A percentile compares a stretch with the other conserved stretches of the same genome.
Conservation (phyloP, 768 basidiomycete genomes). For the Leccinum variicolor region DNA sequence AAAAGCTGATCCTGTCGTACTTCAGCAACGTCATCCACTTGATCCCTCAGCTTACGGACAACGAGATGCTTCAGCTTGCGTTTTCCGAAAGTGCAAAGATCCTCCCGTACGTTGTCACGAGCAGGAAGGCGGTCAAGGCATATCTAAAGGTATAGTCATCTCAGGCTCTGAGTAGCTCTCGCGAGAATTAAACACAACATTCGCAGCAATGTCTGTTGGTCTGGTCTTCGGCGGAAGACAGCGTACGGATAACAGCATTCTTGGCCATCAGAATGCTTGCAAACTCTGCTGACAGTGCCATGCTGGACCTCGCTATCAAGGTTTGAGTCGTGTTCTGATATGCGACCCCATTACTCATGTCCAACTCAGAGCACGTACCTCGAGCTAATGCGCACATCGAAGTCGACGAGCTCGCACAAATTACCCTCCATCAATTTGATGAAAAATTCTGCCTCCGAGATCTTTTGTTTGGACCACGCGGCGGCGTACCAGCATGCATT, state of each 20-base stretch:
- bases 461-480: constrained; percentile 76
- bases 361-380: constrained; percentile 75
- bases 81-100: constrained; percentile 85
- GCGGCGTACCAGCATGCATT: constrained; percentile 92
- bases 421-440: constrained; percentile 91
- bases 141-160: constrained; percentile 76
- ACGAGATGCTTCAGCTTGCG: constrained; percentile 63
- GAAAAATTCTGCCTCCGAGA: constrained; percentile 95
- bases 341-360: not conserved
- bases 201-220: constrained; percentile 73
- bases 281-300: constrained; percentile 69
- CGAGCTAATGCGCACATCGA: constrained; percentile 77
- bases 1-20: constrained; percentile 85
- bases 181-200: not conserved
- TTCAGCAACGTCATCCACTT: constrained; percentile 85
- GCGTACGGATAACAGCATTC: constrained; percentile 80
- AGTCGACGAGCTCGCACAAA: constrained; percentile 82
- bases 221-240: constrained; percentile 83
- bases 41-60: constrained; percentile 70
- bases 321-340: constrained; percentile 34
- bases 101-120: constrained; percentile 82
- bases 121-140: constrained; percentile 77
- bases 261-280: constrained; percentile 80
- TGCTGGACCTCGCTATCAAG: constrained; percentile 85
- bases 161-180: not conserved